Conservation (phyloP, 129 eudicot species). For the Chrysanthemum makinoi region DNA sequence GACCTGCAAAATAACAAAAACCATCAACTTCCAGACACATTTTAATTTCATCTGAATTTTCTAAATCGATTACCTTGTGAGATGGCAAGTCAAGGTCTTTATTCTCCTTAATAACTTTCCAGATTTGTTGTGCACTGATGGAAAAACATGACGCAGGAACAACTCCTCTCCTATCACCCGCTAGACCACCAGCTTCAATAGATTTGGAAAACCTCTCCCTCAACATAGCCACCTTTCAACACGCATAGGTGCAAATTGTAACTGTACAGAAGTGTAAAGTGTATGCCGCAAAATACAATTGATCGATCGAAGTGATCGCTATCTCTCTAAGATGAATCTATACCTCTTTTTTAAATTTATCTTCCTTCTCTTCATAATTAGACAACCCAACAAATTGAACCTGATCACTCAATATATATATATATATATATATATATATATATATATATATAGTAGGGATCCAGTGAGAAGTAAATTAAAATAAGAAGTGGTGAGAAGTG, state of each 20-base stretch:
- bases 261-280: not conserved
- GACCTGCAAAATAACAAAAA: not conserved
- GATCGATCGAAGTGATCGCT: not conserved
- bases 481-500: too few species aligned
- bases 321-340: not conserved
- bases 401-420: conserved; percentile 26
- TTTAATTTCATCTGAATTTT: not conserved
- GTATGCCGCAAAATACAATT: not conserved
- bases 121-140: conserved; percentile 60
- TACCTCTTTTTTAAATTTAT: conserved; percentile 71
- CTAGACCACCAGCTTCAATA: conserved; percentile 67
- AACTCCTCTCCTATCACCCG: conserved; percentile 67
- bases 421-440: too few species aligned
- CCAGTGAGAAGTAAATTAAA: too few species aligned
- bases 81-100: conserved; percentile 78
- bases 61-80: conserved; percentile 47
- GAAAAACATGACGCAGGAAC: conserved; percentile 83
- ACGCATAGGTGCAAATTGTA: not conserved
- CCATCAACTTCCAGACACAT: not conserved
- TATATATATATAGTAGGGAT: too few species aligned
- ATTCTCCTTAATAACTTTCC: conserved; percentile 77
- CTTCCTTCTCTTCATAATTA: conserved; percentile 72
- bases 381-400: conserved; percentile 70
- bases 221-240: conserved; percentile 55
- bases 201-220: conserved; percentile 56